phyloP scores from a whole-genome alignment of 257 asterid species.

The Thymus quinquecostatus region DNA sequence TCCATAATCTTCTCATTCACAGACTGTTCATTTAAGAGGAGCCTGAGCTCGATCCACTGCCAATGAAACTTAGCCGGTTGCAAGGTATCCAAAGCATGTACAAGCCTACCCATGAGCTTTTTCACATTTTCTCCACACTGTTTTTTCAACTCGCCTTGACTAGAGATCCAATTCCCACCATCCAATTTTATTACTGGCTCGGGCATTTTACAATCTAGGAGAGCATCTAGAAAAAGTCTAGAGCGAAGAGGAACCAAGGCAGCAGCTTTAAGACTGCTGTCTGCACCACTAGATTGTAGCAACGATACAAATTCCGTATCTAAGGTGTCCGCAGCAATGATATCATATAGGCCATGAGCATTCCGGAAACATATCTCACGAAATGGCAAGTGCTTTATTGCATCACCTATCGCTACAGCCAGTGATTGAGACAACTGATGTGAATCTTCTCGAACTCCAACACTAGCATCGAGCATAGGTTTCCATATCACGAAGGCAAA shows the following conservation, averaged over 20 bases:
- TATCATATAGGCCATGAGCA: slow-evolving; percentile 73
- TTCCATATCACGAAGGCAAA: slow-evolving; percentile 86
- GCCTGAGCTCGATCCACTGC: slow-evolving; percentile 99
- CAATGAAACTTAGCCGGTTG: slow-evolving; percentile 99
- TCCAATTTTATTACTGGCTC: slow-evolving; percentile 54
- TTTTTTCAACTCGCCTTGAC: slow-evolving; percentile 65
- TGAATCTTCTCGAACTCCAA: slow-evolving; percentile 78
- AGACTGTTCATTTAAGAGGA: slow-evolving; percentile 93
- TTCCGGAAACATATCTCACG: slow-evolving; percentile 92
- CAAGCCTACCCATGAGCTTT: slow-evolving; percentile 70
- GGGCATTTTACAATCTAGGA: slow-evolving; percentile 80
- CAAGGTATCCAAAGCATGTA: slow-evolving; percentile 78
- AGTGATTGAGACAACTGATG: slow-evolving; percentile 68
- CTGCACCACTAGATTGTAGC: slow-evolving; percentile 68
- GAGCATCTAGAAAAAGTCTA: slow-evolving; percentile 84
- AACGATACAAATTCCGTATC: slow-evolving; percentile 83
- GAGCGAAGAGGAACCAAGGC: slow-evolving; percentile 96
- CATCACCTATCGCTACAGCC: slow-evolving; percentile 64
- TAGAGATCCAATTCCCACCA: slow-evolving; percentile 53
- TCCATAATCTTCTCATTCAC: slow-evolving; percentile 77
- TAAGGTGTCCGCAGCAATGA: slow-evolving; percentile 69
- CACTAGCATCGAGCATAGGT: slow-evolving; percentile 59
- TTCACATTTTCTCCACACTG: slow-evolving; percentile 66
- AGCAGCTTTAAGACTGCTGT: slow-evolving; percentile 63
- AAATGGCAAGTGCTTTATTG: slow-evolving; percentile 85